Evolutionary conservation across 345 rosid species (phyloP).

Genomic region (Eucalyptus regnans): DNA sequence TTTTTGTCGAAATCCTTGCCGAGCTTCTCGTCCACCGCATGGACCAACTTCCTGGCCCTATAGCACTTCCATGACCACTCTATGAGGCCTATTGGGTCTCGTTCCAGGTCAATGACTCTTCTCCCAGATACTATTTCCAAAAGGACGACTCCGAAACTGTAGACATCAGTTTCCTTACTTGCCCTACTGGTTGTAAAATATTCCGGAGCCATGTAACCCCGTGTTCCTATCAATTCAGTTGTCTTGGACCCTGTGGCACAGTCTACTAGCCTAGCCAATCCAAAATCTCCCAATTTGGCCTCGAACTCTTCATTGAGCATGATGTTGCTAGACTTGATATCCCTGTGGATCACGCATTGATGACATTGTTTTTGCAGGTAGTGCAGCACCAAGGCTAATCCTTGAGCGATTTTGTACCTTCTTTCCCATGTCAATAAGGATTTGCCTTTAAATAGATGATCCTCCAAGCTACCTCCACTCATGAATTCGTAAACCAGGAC

Average conservation of each 20-base stretch:
- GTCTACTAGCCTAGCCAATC: not conserved
- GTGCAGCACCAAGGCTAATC: not conserved
- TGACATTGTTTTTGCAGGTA: not conserved
- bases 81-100: not conserved
- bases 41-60: not conserved
- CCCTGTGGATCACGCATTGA: not conserved
- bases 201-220: not conserved
- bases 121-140: not conserved
- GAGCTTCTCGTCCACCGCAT: not conserved
- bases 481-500: not conserved
- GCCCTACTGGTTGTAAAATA: rapidly evolving
- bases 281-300: not conserved
- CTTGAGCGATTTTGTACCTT: not conserved
- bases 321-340: not conserved
- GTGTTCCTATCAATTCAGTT: not conserved
- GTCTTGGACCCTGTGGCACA: not conserved
- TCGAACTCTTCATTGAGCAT: not conserved
- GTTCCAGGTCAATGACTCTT: not conserved
- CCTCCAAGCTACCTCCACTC: not conserved
- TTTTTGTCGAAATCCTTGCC: not conserved
- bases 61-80: not conserved
- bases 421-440: not conserved
- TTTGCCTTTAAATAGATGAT: not conserved
- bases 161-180: not conserved
- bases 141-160: not conserved